These are phyloP conservation scores for Boletus sp. DNA, from an alignment of 768 basidiomycete species.

Conservation along the genomic window DNA sequence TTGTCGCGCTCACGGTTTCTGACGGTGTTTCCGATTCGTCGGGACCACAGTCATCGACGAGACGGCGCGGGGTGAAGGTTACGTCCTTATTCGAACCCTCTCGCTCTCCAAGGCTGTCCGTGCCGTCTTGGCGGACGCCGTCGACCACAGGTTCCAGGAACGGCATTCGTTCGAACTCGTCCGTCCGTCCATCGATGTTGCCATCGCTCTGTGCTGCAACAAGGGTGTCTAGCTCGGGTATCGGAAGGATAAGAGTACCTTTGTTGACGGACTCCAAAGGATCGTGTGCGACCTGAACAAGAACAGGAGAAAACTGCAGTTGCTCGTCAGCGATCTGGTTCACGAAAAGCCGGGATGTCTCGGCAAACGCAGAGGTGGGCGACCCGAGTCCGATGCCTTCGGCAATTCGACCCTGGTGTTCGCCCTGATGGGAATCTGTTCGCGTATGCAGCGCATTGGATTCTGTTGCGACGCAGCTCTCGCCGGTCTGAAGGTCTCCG, in stretches of 20 bases:
- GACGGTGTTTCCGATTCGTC: not conserved
- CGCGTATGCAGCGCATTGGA: not conserved
- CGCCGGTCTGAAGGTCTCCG: not conserved
- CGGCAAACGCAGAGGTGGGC: not conserved
- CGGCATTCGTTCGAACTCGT: not conserved
- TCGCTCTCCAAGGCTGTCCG: not conserved
- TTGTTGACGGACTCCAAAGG: not conserved
- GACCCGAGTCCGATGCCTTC: not conserved
- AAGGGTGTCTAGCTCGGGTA: not conserved
- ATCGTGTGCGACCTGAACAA: not conserved
- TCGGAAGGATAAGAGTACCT: not conserved
- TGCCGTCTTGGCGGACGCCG: not conserved
- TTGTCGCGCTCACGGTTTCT: not conserved
- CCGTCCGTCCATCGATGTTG: not conserved
- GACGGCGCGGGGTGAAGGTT: not conserved
- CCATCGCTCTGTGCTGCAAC: not conserved
- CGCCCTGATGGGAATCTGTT: not conserved
- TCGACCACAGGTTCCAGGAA: not conserved
- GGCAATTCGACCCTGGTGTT: not conserved
- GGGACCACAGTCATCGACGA: not conserved
- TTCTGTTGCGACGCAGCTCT: not conserved
- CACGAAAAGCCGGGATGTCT: not conserved
- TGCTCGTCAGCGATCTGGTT: not conserved
- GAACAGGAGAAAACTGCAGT: not conserved
- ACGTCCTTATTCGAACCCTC: not conserved